These are phyloP conservation scores for Mycena rebaudengoi DNA, from an alignment of 768 basidiomycete genomes.

Conservation along the genomic window DNA sequence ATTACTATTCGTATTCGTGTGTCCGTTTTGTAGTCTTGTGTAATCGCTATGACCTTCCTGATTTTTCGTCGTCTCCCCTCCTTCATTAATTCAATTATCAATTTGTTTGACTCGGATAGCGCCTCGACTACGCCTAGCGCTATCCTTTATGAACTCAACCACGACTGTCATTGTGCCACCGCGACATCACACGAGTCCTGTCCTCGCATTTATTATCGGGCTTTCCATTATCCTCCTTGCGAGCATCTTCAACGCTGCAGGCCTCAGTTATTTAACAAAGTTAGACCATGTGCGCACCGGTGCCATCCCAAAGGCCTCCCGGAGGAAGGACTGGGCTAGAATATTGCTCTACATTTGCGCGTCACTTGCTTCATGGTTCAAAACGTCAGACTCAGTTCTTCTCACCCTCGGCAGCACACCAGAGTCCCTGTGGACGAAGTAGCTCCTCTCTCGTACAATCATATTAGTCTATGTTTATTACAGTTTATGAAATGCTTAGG, in stretches of 20 bases:
- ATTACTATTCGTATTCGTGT: neutral
- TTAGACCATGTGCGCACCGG: conserved; percentile 87
- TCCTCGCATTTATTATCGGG: conserved; percentile 83
- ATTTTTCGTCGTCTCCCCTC: too few species aligned
- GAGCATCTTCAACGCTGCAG: conserved; percentile 88
- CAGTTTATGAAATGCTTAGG: too few species aligned
- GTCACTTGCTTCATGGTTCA: neutral
- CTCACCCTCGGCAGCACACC: conserved; percentile 91
- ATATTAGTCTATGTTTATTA: too few species aligned
- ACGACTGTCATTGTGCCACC: neutral
- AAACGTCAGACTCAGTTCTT: conserved; percentile 73
- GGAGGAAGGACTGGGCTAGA: conserved; percentile 81
- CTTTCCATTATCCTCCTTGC: conserved; percentile 85
- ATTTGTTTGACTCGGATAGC: too few species aligned
- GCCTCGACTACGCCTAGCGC: neutral
- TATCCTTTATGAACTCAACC: conserved; percentile 10
- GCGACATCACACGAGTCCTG: conserved; percentile 44
- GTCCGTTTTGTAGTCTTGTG: too few species aligned
- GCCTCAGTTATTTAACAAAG: conserved; percentile 95
- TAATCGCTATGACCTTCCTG: too few species aligned
- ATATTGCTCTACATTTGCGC: conserved; percentile 93
- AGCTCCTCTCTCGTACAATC: too few species aligned
- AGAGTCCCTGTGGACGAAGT: conserved; percentile 85
- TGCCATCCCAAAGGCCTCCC: conserved; percentile 76
- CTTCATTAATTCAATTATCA: too few species aligned